These are phyloP conservation scores for Aspergillus quadricinctus DNA, from an alignment of 2,329 filamentous ascomycete genomes.

Conservation along the genomic window DNA sequence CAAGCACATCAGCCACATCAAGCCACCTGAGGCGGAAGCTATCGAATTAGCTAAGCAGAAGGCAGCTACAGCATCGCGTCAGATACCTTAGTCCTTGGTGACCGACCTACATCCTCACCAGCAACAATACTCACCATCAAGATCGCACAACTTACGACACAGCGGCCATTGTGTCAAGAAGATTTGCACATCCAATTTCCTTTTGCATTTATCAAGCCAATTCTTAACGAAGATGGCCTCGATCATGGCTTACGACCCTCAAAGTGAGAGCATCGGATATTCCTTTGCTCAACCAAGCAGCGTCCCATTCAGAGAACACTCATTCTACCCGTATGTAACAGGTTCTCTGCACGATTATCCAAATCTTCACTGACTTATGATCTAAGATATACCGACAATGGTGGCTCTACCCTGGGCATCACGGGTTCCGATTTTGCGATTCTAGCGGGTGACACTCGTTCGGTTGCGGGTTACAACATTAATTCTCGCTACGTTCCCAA, in stretches of 20 bases:
- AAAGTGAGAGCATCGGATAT: slow-evolving; percentile 53
- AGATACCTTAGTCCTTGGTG: slow-evolving; percentile 13
- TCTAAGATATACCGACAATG: slow-evolving; percentile 83
- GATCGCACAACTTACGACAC: background rate
- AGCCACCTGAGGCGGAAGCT: slow-evolving; percentile 8
- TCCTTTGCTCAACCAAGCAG: slow-evolving; percentile 54
- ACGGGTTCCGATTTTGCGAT: slow-evolving; percentile 91
- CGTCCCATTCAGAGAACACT: slow-evolving; percentile 58
- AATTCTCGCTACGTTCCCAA: slow-evolving; percentile 94
- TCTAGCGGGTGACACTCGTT: slow-evolving; percentile 93
- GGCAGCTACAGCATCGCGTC: slow-evolving; percentile 38
- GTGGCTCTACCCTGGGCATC: slow-evolving; percentile 92
- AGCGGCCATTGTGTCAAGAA: background rate
- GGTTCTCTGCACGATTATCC: background rate
- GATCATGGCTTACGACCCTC: slow-evolving; percentile 47
- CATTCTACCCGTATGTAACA: slow-evolving; percentile 79
- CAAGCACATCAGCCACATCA: background rate
- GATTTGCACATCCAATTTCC: background rate
- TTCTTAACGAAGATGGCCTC: slow-evolving; percentile 47
- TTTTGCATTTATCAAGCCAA: slow-evolving; percentile 1
- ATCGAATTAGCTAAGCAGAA: slow-evolving; percentile 32
- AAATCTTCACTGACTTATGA: slow-evolving; percentile 10
- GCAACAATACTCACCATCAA: background rate
- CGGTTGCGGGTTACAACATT: slow-evolving; percentile 96
- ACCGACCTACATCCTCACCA: background rate